Conservation (phyloP, 75 land plant genomes). For the Ceratopteris richardii region DNA sequence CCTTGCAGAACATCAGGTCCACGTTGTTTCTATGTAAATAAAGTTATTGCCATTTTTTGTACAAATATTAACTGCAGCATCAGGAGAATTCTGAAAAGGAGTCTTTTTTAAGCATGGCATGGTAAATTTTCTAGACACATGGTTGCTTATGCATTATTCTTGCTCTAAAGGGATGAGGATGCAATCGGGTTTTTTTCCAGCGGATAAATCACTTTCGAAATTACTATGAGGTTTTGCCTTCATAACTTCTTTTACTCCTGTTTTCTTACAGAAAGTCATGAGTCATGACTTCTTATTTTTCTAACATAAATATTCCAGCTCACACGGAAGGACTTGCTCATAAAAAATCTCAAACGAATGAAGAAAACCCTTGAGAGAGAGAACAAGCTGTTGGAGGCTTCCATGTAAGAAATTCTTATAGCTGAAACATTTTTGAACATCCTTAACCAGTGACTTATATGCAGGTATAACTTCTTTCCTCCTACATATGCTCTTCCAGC, state of each 20-base stretch:
- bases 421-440: not conserved
- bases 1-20: slow-evolving; percentile 38
- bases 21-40: no score
- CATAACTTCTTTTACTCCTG: not conserved
- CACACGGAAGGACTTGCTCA: slow-evolving; percentile 37
- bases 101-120: no score
- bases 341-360: slow-evolving; percentile 38
- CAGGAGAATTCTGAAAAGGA: no score
- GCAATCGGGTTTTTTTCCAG: slow-evolving; percentile 9
- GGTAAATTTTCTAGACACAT: not conserved
- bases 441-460: not conserved
- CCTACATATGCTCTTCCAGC: slow-evolving; percentile 37
- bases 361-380: slow-evolving; percentile 30
- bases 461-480: slow-evolving; percentile 36
- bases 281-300: not conserved
- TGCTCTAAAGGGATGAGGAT: not conserved
- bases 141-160: not conserved
- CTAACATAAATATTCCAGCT: slow-evolving; percentile 7
- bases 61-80: no score
- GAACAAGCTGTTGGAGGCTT: slow-evolving; percentile 18
- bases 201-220: slow-evolving; percentile 37
- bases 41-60: no score
- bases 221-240: slow-evolving; percentile 30
- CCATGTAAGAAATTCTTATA: slow-evolving; percentile 11
- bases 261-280: no score